Evolutionary conservation across 352 stramenopile species (phyloP).

Genomic region (Aphanomyces cochlioides): DNA sequence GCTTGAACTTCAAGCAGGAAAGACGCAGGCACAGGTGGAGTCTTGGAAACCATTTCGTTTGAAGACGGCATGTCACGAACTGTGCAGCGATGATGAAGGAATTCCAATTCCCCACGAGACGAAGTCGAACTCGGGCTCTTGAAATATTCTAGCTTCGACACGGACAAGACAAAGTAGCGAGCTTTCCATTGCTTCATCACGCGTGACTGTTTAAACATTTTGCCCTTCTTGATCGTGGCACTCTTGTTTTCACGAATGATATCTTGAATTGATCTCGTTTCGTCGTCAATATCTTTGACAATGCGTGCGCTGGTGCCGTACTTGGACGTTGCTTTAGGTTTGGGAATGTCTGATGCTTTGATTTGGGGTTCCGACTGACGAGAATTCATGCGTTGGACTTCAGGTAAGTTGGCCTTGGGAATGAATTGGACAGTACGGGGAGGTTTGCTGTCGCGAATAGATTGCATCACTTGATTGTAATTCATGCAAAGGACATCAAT

Average conservation of each 20-base stretch:
- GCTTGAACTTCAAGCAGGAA: constrained; percentile 72
- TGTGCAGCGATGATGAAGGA: constrained; percentile 71
- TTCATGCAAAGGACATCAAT: constrained; percentile 78
- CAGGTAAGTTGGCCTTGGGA: constrained; percentile 76
- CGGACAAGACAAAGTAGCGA: constrained; percentile 83
- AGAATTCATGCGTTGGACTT: constrained; percentile 80
- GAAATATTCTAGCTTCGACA: constrained; percentile 83
- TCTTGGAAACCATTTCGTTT: constrained; percentile 63
- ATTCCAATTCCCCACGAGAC: constrained; percentile 73
- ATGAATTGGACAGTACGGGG: constrained; percentile 83
- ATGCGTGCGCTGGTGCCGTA: constrained; percentile 52
- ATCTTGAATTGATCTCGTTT: constrained; percentile 77
- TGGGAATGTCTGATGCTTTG: constrained; percentile 33
- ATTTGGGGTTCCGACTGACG: constrained; percentile 73
- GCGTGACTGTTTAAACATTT: constrained; percentile 83
- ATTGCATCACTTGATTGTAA: constrained; percentile 80
- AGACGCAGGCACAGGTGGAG: constrained; percentile 63
- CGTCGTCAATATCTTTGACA: constrained; percentile 68
- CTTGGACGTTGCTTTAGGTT: constrained; percentile 39
- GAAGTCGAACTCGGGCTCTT: constrained; percentile 77
- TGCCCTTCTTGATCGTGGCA: constrained; percentile 83
- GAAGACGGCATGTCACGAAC: constrained; percentile 64
- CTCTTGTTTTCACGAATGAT: constrained; percentile 81
- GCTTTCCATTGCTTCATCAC: constrained; percentile 84
- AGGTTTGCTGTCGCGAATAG: constrained; percentile 57